phyloP scores from a whole-genome alignment of 306 rosid species.

The Quercus mongolica region DNA sequence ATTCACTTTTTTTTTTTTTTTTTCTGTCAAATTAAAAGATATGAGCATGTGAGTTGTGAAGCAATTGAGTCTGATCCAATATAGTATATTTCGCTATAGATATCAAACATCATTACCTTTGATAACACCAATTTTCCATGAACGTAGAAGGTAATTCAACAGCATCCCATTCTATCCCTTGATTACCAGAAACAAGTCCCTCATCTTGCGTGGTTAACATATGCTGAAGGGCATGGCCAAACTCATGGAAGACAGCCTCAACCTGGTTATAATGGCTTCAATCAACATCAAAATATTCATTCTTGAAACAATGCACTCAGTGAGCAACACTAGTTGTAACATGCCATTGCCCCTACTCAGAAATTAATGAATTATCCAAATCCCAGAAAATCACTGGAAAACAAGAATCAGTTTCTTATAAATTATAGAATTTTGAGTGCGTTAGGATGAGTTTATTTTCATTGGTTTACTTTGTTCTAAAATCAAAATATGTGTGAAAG shows the following conservation, averaged over 20 bases:
- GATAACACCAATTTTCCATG: conserved; percentile 99
- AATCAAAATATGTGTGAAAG: too few relatives aligned
- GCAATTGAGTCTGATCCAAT: not conserved
- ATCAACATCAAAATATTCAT: not conserved
- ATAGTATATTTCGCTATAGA: not conserved
- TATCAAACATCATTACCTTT: conserved; percentile 48
- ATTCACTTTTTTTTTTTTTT: not conserved
- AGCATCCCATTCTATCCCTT: conserved; percentile 99
- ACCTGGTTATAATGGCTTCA: conserved; percentile 39
- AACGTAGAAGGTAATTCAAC: conserved; percentile 97
- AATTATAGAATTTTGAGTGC: not conserved
- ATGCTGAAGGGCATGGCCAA: conserved; percentile 99
- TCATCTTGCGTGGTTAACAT: conserved; percentile 96
- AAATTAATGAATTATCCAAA: not conserved
- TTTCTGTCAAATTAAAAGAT: not conserved
- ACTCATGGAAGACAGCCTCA: conserved; percentile 98
- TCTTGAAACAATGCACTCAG: not conserved
- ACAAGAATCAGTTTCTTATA: not conserved
- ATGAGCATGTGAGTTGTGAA: not conserved
- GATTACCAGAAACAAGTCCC: conserved; percentile 94
- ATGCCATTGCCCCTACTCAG: not conserved
- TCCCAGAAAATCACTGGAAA: not conserved
- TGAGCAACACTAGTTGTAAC: not conserved
- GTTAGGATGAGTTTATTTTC: too few relatives aligned
- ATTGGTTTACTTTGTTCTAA: too few relatives aligned